Evolutionary conservation across 2,329 filamentous ascomycete genomes (phyloP).

Genomic region (Ophiognomonia clavigignenti-juglandacearum): DNA sequence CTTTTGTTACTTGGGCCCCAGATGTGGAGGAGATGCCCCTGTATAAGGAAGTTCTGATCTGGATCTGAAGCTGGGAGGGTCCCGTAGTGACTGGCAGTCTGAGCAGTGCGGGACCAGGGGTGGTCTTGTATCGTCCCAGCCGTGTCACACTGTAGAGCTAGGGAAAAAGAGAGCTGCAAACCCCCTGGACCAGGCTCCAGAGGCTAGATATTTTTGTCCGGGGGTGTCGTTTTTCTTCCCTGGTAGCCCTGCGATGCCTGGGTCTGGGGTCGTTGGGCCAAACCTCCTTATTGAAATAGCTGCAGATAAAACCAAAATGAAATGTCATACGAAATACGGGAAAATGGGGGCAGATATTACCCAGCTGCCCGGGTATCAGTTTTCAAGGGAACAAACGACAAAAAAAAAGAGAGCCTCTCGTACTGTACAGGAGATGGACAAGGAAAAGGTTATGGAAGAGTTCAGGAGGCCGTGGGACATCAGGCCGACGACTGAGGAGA

Average conservation of each 20-base stretch:
- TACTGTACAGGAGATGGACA: background rate
- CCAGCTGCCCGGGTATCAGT: background rate
- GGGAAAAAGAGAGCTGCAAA: slow-evolving; percentile 16
- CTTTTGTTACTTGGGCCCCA: background rate
- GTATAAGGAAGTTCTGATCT: slow-evolving; percentile 6
- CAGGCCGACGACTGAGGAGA: background rate
- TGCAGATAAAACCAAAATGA: slow-evolving; percentile 10
- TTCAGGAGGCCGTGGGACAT: background rate
- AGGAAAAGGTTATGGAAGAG: background rate
- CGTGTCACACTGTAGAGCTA: slow-evolving; percentile 13
- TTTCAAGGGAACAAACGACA: too few species aligned
- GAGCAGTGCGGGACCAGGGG: slow-evolving; percentile 16
- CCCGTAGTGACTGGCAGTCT: slow-evolving; percentile 3
- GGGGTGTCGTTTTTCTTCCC: slow-evolving; percentile 1
- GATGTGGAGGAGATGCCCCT: slow-evolving; percentile 1
- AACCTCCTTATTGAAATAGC: slow-evolving; percentile 6
- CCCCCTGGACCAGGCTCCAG: slow-evolving; percentile 7
- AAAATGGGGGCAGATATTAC: background rate
- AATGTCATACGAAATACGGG: slow-evolving; percentile 7
- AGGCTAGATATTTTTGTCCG: slow-evolving; percentile 13
- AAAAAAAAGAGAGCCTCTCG: background rate
- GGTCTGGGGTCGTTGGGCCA: background rate
- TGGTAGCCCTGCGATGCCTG: too few species aligned
- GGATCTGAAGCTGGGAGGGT: slow-evolving; percentile 12
- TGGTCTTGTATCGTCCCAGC: slow-evolving; percentile 16